phyloP scores from a whole-genome alignment of 805 yeast species.

The Kuraishia hungarica region DNA sequence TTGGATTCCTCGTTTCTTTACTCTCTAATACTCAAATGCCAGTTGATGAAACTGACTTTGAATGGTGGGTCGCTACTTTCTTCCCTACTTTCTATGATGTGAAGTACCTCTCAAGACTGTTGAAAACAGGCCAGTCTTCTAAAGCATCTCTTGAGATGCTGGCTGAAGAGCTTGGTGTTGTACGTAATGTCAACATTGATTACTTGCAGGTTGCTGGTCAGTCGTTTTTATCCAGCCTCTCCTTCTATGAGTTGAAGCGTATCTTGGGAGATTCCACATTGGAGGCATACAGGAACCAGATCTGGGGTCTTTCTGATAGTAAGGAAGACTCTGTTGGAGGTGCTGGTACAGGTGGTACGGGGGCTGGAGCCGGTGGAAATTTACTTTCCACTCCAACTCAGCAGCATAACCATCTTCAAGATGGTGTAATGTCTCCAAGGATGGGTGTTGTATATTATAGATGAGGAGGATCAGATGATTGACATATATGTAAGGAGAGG shows the following conservation, averaged over 20 bases:
- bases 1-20: constrained; percentile 78
- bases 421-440: constrained; percentile 14
- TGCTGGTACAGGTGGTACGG: background rate
- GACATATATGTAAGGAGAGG: no score
- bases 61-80: constrained; percentile 57
- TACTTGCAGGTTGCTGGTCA: constrained; percentile 56
- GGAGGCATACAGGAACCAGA: constrained; percentile 15
- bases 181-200: constrained; percentile 40
- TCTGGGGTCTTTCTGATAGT: constrained; percentile 19
- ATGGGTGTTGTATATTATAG: constrained; percentile 5
- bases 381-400: constrained; percentile 4
- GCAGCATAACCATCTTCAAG: constrained; percentile 11
- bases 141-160: constrained; percentile 50
- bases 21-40: constrained; percentile 75
- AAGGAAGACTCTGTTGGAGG: constrained; percentile 4
- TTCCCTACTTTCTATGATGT: constrained; percentile 84
- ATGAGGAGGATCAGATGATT: background rate
- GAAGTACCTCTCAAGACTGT: constrained; percentile 36
- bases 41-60: constrained; percentile 67
- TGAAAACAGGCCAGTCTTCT: constrained; percentile 11
- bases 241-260: constrained; percentile 48
- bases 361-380: background rate
- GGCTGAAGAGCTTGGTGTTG: constrained; percentile 65
- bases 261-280: constrained; percentile 13
- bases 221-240: constrained; percentile 52